These are phyloP conservation scores for Oxytropis ochrocephala DNA, from an alignment of 306 rosid species.

Conservation along the genomic window DNA sequence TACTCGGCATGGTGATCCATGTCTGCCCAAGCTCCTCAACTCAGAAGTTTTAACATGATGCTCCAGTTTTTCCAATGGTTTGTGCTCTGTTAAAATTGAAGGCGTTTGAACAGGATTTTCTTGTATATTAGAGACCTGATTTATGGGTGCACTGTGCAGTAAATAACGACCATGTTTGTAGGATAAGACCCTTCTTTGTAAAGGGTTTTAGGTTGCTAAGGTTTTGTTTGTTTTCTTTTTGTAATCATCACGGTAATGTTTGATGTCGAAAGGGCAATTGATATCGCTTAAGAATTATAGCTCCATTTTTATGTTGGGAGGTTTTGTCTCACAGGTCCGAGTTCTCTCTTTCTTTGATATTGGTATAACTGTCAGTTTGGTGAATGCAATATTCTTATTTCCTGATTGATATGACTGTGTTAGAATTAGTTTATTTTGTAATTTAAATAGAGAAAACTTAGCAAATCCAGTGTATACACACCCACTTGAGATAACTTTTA, in stretches of 20 bases:
- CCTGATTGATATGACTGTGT: neutral
- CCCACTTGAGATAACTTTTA: too few relatives aligned
- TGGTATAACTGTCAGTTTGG: neutral
- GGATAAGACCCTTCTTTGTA: constrained; percentile 5
- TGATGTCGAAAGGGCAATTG: constrained; percentile 9
- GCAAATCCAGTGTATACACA: too few relatives aligned
- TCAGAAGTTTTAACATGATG: constrained; percentile 6
- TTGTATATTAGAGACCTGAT: neutral
- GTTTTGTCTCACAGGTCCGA: neutral
- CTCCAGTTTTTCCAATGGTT: neutral
- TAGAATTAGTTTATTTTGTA: neutral
- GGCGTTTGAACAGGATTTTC: constrained; percentile 13
- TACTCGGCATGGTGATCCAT: neutral
- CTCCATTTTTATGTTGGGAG: neutral
- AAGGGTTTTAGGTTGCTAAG: neutral
- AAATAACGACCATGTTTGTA: constrained; percentile 14
- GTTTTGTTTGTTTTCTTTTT: constrained; percentile 19
- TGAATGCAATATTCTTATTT: too few relatives aligned
- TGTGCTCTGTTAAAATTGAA: neutral
- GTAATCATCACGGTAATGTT: constrained; percentile 2
- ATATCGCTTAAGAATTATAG: neutral
- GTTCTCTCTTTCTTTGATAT: neutral
- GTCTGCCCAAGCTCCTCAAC: constrained; percentile 4
- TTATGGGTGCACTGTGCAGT: constrained; percentile 21
- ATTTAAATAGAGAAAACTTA: too few relatives aligned